Base-by-base conservation (phyloP, 2,329 filamentous ascomycete species). In the Plenodomus lindquistii region DNA sequence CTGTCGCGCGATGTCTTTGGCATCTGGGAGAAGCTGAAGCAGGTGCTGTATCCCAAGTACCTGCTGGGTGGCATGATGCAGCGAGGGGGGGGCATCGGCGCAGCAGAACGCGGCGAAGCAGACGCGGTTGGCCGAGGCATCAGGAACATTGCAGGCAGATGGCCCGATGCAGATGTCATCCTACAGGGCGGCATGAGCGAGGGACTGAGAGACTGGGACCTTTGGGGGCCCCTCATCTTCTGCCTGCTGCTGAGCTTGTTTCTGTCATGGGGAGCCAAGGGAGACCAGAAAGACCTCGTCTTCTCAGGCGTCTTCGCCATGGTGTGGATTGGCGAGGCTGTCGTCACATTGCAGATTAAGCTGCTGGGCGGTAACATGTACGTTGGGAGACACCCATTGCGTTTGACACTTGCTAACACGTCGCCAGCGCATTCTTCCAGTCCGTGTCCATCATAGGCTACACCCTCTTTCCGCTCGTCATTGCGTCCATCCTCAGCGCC, bases 361-460 rank as follows among this genome's bases (percentile, higher is more conserved):
- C 79, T 99, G 61, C 76, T 99, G 50, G 94, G 94, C 50, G 94
- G 94, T 38, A 97, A 94, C 77, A 97, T 99, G 93, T 97, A 79
- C 75, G 91, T 84, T 20, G 19, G n/a, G 27, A 17, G 19, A 21
- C 15, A 24, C 16, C 34, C 19, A 2, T 15, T 15, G 10, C 18
- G n/a, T 9, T 20, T 8, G 27, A n/a, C 48, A 36, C n/a, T 39
- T 43, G 50, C 66, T 73, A 55, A 75, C 71, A 42, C 17, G 10
- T n/a, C 4, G 24, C 16, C 69, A 97, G 93, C 66, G 97, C 94
- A 16, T 99, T 99, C 73, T 94, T 96, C 67, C 94, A 99, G 74
- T 96, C 91, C 48, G 84, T 99, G 60, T 97, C 92, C 73, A 95
- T 99, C 64, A 99, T 99, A 70, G 94, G 94, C 38, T 99, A 99